Evolutionary conservation across 2,329 filamentous ascomycete species (phyloP).

Genomic region (Trichoderma koningiopsis): DNA sequence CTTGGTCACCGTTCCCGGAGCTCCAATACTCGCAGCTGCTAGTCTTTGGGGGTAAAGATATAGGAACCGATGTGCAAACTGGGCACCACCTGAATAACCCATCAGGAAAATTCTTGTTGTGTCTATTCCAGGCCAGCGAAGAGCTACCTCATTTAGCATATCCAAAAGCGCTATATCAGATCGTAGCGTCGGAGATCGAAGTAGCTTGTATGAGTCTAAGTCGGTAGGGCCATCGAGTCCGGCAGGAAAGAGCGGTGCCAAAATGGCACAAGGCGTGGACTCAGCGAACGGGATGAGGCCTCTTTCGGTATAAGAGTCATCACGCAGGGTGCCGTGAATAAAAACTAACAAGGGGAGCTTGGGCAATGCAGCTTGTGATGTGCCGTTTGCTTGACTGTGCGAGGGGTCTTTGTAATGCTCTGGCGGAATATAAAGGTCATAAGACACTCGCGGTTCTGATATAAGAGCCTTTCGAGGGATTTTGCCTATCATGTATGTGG

Average conservation of each 20-base stretch:
- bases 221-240: not conserved
- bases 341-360: not conserved
- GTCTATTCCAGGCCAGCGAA: not conserved
- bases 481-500: not conserved
- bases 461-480: not conserved
- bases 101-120: not conserved
- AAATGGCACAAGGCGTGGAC: not conserved
- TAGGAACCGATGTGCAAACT: not conserved
- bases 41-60: not conserved
- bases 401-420: not conserved
- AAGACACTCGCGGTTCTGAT: not conserved
- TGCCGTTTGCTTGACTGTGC: not conserved
- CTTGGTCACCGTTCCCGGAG: not conserved
- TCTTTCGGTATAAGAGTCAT: not conserved
- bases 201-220: not conserved
- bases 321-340: not conserved
- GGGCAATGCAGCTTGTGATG: not conserved
- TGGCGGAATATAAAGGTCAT: not conserved
- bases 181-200: not conserved
- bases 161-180: not conserved
- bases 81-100: not conserved
- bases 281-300: not conserved
- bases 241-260: not conserved
- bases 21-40: not conserved
- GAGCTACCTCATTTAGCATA: not conserved